A percentile compares a stretch with the other conserved stretches of the same genome.
These are phyloP conservation scores for Polyplosphaeria fusca DNA, from an alignment of 495 filamentous ascomycete species.

Conservation along the genomic window DNA sequence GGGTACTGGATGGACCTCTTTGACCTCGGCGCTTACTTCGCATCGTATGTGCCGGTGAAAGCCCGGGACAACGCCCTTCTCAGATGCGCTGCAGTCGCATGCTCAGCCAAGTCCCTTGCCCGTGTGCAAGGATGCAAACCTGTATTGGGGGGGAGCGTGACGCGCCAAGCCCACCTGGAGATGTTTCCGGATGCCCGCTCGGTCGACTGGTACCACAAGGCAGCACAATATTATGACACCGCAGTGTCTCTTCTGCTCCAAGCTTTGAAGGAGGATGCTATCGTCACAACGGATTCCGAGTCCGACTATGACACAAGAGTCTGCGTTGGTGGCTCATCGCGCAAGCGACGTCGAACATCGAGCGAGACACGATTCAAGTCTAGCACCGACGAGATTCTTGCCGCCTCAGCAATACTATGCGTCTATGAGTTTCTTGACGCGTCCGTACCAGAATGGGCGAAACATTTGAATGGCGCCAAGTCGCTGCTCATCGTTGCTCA, in stretches of 20 bases:
- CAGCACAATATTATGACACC: slow-evolving; percentile 61
- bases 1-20: slow-evolving; percentile 67
- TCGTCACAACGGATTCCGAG: slow-evolving; percentile 11
- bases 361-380: slow-evolving; percentile 45
- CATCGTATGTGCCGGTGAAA: slow-evolving; percentile 56
- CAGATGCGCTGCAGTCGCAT: slow-evolving; percentile 59
- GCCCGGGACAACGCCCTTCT: slow-evolving; percentile 56
- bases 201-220: slow-evolving; percentile 55
- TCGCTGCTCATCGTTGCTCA: slow-evolving; percentile 61
- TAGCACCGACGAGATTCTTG: slow-evolving; percentile 59
- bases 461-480: slow-evolving; percentile 64
- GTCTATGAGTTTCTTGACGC: slow-evolving; percentile 64
- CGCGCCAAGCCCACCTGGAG: slow-evolving; percentile 53
- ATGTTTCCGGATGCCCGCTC: slow-evolving; percentile 47
- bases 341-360: slow-evolving; percentile 43
- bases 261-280: slow-evolving; percentile 49
- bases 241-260: slow-evolving; percentile 62
- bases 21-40: slow-evolving; percentile 59
- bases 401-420: slow-evolving; percentile 61
- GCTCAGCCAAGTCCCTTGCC: slow-evolving; percentile 60
- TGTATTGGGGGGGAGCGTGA: slow-evolving; percentile 48
- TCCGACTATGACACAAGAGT: slow-evolving; percentile 43
- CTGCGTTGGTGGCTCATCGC: background rate
- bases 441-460: slow-evolving; percentile 58
- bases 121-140: slow-evolving; percentile 53